Percentiles rank a stretch among this genome's conserved stretches.
Conservation (phyloP, 2,329 filamentous ascomycete species). For the Lecanicillium sp. region DNA sequence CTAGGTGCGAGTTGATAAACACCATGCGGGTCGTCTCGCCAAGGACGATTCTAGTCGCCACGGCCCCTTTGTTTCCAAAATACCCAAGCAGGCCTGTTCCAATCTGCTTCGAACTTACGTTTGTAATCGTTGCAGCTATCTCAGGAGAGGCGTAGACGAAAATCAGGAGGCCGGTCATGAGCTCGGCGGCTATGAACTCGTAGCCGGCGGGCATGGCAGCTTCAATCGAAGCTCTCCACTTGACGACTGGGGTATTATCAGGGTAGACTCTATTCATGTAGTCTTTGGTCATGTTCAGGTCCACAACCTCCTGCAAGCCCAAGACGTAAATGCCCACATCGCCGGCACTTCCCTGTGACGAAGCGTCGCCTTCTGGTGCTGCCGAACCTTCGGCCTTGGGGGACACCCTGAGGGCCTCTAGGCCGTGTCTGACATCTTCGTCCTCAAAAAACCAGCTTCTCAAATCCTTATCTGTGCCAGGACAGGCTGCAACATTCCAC, state of each 20-base stretch:
- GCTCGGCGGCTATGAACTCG: slow-evolving; percentile 66
- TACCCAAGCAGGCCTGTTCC: slow-evolving; percentile 89
- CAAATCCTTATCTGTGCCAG: slow-evolving; percentile 81
- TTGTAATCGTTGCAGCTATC: slow-evolving; percentile 65
- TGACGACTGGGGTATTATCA: slow-evolving; percentile 61
- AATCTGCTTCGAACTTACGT: slow-evolving; percentile 73
- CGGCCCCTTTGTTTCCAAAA: slow-evolving; percentile 92
- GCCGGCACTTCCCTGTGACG: slow-evolving; percentile 36
- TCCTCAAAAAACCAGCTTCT: slow-evolving; percentile 80
- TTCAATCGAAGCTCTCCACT: slow-evolving; percentile 73
- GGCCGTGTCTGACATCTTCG: slow-evolving; percentile 56
- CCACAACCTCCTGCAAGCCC: slow-evolving; percentile 86
- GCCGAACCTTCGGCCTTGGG: slow-evolving; percentile 26
- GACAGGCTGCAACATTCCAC: slow-evolving; percentile 87
- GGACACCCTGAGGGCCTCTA: slow-evolving; percentile 46
- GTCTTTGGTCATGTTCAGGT: slow-evolving; percentile 71
- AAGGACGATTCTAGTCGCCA: slow-evolving; percentile 71
- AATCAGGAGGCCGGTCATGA: slow-evolving; percentile 77
- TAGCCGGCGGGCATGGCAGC: slow-evolving; percentile 71
- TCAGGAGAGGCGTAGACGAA: slow-evolving; percentile 78
- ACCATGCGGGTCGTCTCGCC: slow-evolving; percentile 84
- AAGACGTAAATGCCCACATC: slow-evolving; percentile 86
- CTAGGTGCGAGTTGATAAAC: slow-evolving; percentile 86
- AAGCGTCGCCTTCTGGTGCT: slow-evolving; percentile 26
- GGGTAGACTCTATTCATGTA: slow-evolving; percentile 65